Base-by-base conservation (phyloP, 202 grass and related monocot species). In the Musa balbisiana region DNA sequence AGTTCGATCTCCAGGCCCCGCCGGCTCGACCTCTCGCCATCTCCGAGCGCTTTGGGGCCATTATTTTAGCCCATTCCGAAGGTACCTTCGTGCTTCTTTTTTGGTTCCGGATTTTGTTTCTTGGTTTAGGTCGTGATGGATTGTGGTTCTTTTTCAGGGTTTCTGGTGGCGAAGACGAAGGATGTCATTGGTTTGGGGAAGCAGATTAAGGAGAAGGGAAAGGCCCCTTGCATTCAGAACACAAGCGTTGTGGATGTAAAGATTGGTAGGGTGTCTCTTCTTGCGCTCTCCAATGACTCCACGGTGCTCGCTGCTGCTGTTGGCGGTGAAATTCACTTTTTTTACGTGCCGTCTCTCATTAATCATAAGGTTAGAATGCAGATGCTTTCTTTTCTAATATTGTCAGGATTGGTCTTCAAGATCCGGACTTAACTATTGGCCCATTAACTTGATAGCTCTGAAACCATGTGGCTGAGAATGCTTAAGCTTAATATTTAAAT, bases 131-230 rank as follows among this genome's bases (percentile, higher is more conserved):
- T 80, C 3, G 4, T 26, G 55, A 64, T 29, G 49, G 9, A 3
- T 29, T 26, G 33, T 13, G 55, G 74, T 79, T 49, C 21, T 53
- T 29, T 49, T 68, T 21, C 86, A 93, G 94, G 94, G 76, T 93
- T 98, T 86, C 79, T 98, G 71, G 94, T 80, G 43, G 88, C 81
- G 16, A 89, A 49, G 80, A 93, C 91, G 4, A 91, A 89, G 80
- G 91, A 85, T 70, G 63, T 92, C 49, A 98, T 93, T 59, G 79
- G 77, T 63, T 85, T 84, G 2, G 86, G 73, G 1, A 98, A 92
- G 83, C 86, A 89, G 66, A 78, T 85, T 49, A 79, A 92, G 14
- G 90, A 85, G 64, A 89, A 89, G 60, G 93, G 90, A 20, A 97
- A 92, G 80, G 80, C 73, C 52, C 88, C 86, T 71, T 92, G 87